Conservation (phyloP, 2,329 filamentous ascomycete species). For the Ilyonectria robusta region DNA sequence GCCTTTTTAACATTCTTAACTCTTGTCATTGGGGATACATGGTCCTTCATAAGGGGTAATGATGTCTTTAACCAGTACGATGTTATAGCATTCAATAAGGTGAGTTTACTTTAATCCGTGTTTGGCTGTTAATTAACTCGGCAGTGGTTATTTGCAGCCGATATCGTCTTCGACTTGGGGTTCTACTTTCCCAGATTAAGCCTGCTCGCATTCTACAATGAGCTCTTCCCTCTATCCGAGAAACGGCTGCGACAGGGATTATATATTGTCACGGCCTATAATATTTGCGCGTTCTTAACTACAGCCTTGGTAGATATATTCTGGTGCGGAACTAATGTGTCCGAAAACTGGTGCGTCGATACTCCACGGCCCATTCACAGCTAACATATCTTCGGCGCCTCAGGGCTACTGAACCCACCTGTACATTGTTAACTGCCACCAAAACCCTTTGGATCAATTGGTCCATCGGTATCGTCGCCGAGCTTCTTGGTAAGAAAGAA, state of each 20-base stretch:
- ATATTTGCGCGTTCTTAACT: not conserved
- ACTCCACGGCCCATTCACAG: not conserved
- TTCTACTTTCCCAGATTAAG: slow-evolving; percentile 21
- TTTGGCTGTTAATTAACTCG: not conserved
- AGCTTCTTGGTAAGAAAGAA: slow-evolving; percentile 5
- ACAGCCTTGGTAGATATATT: not conserved
- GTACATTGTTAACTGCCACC: not conserved
- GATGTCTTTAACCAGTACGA: not conserved
- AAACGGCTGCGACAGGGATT: not conserved
- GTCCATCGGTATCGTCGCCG: not conserved
- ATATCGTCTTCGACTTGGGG: not conserved
- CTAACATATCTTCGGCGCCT: not conserved
- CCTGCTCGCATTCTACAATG: slow-evolving; percentile 7
- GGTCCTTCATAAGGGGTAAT: not conserved
- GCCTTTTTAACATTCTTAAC: not conserved
- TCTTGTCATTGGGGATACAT: not conserved
- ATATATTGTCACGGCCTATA: not conserved
- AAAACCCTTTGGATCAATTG: slow-evolving; percentile 3
- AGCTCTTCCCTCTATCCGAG: slow-evolving; percentile 15
- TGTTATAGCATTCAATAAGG: not conserved
- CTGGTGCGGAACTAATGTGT: slow-evolving; percentile 4
- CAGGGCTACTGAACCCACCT: not conserved
- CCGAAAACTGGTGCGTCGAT: not conserved
- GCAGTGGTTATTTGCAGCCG: not conserved
- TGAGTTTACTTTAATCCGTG: not conserved